These are phyloP conservation scores for Ceratopteris richardii DNA, from an alignment of 75 land plant species.

Conservation along the genomic window DNA sequence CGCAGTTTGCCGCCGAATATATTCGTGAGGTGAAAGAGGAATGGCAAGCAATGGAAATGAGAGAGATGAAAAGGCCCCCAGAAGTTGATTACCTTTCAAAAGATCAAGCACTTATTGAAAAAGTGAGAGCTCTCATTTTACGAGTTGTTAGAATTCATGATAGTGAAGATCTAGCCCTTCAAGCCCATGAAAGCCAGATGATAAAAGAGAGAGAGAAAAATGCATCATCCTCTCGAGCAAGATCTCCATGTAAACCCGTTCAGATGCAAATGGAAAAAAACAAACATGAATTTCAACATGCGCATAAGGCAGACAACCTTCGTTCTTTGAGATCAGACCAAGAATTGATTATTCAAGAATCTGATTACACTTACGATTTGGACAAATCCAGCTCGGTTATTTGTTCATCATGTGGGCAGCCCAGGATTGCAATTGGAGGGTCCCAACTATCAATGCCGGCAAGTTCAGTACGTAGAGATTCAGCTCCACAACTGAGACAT, in stretches of 20 bases:
- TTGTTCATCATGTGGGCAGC: conserved; percentile 19
- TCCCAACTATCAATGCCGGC: background rate
- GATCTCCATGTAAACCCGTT: background rate
- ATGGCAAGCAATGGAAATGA: conserved; percentile 29
- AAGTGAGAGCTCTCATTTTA: conserved; percentile 18
- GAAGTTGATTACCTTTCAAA: conserved; percentile 29
- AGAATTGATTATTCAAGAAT: background rate
- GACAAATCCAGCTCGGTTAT: background rate
- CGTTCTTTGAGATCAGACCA: background rate
- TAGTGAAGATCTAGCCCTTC: background rate
- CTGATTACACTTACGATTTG: background rate
- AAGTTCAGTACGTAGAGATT: background rate
- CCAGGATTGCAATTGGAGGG: background rate
- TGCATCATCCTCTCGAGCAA: background rate
- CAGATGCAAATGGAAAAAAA: background rate
- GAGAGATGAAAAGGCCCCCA: conserved; percentile 21
- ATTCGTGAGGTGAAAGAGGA: conserved; percentile 23
- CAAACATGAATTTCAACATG: too few relatives aligned
- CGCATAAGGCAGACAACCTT: too few relatives aligned
- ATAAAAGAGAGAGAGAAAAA: background rate
- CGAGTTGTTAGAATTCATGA: conserved; percentile 18
- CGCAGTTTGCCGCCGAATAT: conserved; percentile 21
- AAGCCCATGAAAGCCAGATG: background rate
- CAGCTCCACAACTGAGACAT: conserved; percentile 6
- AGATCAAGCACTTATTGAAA: conserved; percentile 34